Base-by-base conservation (phyloP, 176 grass and related monocot species). In the Carex kokanica region DNA sequence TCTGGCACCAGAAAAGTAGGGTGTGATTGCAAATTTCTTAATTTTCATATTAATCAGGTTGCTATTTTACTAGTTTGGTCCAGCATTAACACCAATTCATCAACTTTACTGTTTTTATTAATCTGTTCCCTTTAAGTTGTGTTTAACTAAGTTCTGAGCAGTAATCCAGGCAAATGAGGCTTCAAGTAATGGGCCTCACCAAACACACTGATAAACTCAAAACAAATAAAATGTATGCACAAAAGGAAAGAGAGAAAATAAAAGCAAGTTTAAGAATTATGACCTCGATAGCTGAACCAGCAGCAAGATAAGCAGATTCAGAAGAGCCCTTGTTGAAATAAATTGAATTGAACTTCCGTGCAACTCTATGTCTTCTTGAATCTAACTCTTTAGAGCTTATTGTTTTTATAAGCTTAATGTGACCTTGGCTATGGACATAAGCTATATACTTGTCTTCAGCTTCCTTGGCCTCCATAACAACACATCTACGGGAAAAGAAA, bases 291-390 rank as follows among this genome's bases (percentile, higher is more conserved):
- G 94, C 87, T 80, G 93, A 95, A 41, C 96, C 96, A 73, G 93
- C 91, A 71, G 96, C 92, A 65, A 95, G 93, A 84, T 87, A 87
- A 90, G 96, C 96, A 84, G 96, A 91, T 86, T 95, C 87, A 8
- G 93, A 95, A 79, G 96, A 98, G 24, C 96, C 91, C 88, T 91
- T 64, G 13, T 98, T 98, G 57, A 95, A 90, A 86, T 98, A 98
- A 87, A 98, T 98, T 16, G 92, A 95, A 64, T 98, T 90, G 25
- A 91, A 91, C 10, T 87, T 89, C 45, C 69, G 70, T 86, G 96
- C 96, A 87, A 90, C 84, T 74, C 64, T 93, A 8, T 89, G 64
- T 73, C 93, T 90, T 54, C 53, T 74, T 43, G 88, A 84, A 82
- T 98, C 89, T 64, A 90, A 93, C 53, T 88, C 73, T 70, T 90